Base-by-base conservation (phyloP, 2,329 filamentous ascomycete species). In the Pseudogymnoascus destructans region DNA sequence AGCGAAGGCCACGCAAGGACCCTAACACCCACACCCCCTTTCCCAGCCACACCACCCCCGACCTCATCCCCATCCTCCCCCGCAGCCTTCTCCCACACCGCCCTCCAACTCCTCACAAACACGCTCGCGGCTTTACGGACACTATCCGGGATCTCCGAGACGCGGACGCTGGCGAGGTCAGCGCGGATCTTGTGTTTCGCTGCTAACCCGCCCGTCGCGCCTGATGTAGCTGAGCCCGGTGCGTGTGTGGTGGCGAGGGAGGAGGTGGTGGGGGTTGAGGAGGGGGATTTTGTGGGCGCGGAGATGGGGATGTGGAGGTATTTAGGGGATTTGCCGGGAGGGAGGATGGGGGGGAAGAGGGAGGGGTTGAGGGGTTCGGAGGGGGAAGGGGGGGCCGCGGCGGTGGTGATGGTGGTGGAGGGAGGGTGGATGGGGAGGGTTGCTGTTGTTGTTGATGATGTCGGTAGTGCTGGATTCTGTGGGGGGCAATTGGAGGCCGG, bases 141-240 rank as follows among this genome's bases (percentile, higher is more conserved):
- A 13, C 89, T 93, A 71, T 97, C 92, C 1, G 92, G 92, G 68
- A 97, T 95, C 72, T 97, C 92, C 67, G 91, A 86, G 75, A 93
- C 95, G 70, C 96, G 87, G 65, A 96, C 90, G 46, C 85, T 84
- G 68, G 96, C 89, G n/a, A 98, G 82, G 62, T 87, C 93, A 57
- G 96, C 91, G 61, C 91, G 86, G 49, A 97, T 36, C 10, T 36
- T 36, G n/a, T 36, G 33, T 36, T 36, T 36, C 0, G 33, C n/a
- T 2, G 33, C n/a, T 15, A 36, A 13, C 13, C 33, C 33, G 1
- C 33, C 33, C 3, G n/a, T 15, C 13, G 10, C n/a, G n/a, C 8
- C 13, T n/a, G n/a, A n/a, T n/a, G 5, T 5, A 2, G 33, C n/a
- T 15, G 33, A n/a, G 13, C 5, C 8, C 2, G 33, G 2, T 7